Evolutionary conservation across 352 stramenopile species (phyloP), one percentile per base, ranked within the genome.

Genomic region (Phytophthora kernoviae): DNA sequence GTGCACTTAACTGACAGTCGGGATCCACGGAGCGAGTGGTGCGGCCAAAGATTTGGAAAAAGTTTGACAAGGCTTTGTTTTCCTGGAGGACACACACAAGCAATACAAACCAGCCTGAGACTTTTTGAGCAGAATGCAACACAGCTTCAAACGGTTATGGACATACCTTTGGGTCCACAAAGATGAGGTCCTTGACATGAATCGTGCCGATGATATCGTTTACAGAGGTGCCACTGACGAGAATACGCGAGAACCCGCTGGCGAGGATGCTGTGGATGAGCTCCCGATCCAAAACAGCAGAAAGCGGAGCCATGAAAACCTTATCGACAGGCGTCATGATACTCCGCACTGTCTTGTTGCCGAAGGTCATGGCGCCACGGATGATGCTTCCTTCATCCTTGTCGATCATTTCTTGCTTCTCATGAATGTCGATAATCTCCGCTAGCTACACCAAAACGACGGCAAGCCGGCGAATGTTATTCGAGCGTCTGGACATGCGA

Each of bases 151-250:
- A n/a, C 6, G 7, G 9, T 21, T 17, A 12, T 8, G 18, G 8
- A 61, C 88, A 54, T 67, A 99, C 96, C 74, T 99, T 97, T 10
- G 97, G 96, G 70, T 99, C 97, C 15, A 99, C 83, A 45, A 99
- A 98, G 55, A 99, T 98, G 11, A 99, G 87, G 65, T 99, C 97
- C 64, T 99, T 99, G 44, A 98, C 94, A 68, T 99, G 94, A 21
- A 99, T 86, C n/a, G 98, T 80, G 15, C 97, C 96, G 45, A 99
- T 85, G 34, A 99, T 91, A 65, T 99, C 96, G 68, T 96, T 89
- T 30, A 82, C 54, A 39, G 75, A 85, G 26, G 73, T 36, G 17
- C 80, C 82, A 27, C 92, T 79, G 3, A 99, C 84, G 11, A 98
- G 97, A 54, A 99, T 98, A 37, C 97, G 86, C 37, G 81, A 97